Conservation (phyloP, 495 filamentous ascomycete species). For the Penicillium dipodomyicola region DNA sequence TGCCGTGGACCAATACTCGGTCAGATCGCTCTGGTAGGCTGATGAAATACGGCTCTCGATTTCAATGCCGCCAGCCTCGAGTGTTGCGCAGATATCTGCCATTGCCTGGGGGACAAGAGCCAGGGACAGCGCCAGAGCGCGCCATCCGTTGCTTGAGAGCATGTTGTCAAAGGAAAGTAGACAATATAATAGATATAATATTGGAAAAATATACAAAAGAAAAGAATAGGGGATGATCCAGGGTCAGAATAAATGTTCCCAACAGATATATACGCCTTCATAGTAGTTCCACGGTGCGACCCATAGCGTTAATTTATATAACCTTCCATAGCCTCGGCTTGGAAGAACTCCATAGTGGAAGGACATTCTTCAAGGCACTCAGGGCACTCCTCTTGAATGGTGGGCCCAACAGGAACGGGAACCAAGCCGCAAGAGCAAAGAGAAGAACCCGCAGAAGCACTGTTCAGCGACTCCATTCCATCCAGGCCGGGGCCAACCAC, state of each 20-base stretch:
- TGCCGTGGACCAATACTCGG: constrained; percentile 42
- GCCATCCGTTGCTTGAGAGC: constrained; percentile 23
- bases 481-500: neutral
- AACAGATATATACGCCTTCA: neutral
- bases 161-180: constrained; percentile 13
- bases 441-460: neutral
- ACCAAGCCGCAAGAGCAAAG: neutral
- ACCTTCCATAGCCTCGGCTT: neutral
- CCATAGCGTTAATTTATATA: neutral
- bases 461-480: neutral
- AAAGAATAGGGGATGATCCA: neutral
- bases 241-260: neutral
- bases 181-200: neutral
- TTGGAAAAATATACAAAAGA: neutral
- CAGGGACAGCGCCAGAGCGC: constrained; percentile 21
- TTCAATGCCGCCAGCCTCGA: constrained; percentile 30
- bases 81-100: constrained; percentile 39
- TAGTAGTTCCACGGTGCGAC: neutral
- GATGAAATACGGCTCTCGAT: constrained; percentile 30
- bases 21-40: constrained; percentile 28
- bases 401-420: constrained; percentile 1
- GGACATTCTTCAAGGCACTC: constrained; percentile 14
- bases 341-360: neutral
- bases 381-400: neutral
- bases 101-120: constrained; percentile 21